Base-by-base conservation (phyloP, 495 filamentous ascomycete genomes). In the Aspergillus funiculosus region DNA sequence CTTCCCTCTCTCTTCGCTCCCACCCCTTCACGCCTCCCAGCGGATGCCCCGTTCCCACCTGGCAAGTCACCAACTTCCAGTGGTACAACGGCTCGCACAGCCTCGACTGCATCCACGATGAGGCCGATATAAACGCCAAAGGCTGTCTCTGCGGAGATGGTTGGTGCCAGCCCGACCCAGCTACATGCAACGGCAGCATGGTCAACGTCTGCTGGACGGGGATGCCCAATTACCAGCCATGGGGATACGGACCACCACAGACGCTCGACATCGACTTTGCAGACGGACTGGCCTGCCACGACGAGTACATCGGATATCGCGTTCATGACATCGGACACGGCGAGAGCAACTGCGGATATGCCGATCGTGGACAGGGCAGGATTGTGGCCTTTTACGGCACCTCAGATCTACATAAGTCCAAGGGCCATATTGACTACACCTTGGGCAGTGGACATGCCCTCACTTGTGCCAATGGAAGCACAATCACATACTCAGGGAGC, bases 101-200 rank as follows among this genome's bases (percentile, higher is more conserved):
- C 29, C 51, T 66, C n/a, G 63, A 66, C 57, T 66, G 63, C 45
- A 56, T 66, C 48, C 63, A 66, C 48, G 62, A 57, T 50, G 40
- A 61, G 29, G 53, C 17, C 8, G 60, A 66, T 39, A 57, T 51
- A 30, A 52, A 52, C 42, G 20, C 61, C 9, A 53, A 60, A 37
- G 63, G 58, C 32, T 66, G 63, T 18, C 55, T 60, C 18, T 66
- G 63, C 38, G 48, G 47, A 1, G 18, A 20, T 8, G 29, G 18
- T 15, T 66, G 63, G 63, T 66, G 63, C 38, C 40, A 52, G 1
- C 62, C 60, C 0, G 31, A 59, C 43, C 51, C 52, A 2, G 51
- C 54, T 19, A 63, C 60, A n/a, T 66, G 63, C 53, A 60, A 56
- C 31, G 52, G 60, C 10, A 52, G 43, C 21, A 54, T 58, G 57